These are phyloP conservation scores for Myxozyma neotropica DNA, from an alignment of 805 yeast genomes.

Conservation along the genomic window DNA sequence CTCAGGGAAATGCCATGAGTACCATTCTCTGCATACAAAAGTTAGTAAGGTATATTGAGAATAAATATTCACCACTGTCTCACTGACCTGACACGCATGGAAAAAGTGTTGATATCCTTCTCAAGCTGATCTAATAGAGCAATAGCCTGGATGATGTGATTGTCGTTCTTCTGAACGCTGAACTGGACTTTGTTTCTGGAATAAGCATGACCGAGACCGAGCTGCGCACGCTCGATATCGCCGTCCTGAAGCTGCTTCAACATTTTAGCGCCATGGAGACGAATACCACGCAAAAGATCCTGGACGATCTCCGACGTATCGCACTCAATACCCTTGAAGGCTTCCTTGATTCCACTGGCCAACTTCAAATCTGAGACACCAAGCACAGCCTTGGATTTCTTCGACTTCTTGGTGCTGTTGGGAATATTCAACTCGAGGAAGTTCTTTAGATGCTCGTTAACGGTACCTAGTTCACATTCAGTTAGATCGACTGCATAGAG, in stretches of 20 bases:
- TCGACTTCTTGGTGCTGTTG: conserved; percentile 58
- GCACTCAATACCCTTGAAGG: conserved; percentile 86
- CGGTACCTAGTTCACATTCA: conserved; percentile 48
- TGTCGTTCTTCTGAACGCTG: conserved; percentile 97
- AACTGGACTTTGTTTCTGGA: conserved; percentile 99
- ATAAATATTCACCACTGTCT: too few species aligned
- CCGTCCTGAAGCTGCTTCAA: conserved; percentile 91
- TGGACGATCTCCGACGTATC: conserved; percentile 89
- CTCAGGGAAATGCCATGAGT: conserved; percentile 99
- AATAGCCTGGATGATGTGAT: conserved; percentile 98
- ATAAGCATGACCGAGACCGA: conserved; percentile 98
- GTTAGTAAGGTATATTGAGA: neutral
- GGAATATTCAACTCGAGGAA: conserved; percentile 91
- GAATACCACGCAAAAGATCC: conserved; percentile 92
- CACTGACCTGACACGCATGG: conserved; percentile 83
- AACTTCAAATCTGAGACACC: conserved; percentile 94
- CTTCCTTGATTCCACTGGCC: conserved; percentile 95
- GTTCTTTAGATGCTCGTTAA: conserved; percentile 87
- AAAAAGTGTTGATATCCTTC: conserved; percentile 95
- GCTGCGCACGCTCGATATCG: conserved; percentile 96
- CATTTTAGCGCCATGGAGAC: conserved; percentile 85
- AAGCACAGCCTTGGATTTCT: conserved; percentile 62
- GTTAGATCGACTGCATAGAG: neutral
- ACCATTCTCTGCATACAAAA: conserved; percentile 69
- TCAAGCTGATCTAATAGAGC: conserved; percentile 96